Evolutionary conservation across 768 basidiomycete species (phyloP), one percentile per base, ranked within the genome.

Genomic region (Psilocybe azurescens): DNA sequence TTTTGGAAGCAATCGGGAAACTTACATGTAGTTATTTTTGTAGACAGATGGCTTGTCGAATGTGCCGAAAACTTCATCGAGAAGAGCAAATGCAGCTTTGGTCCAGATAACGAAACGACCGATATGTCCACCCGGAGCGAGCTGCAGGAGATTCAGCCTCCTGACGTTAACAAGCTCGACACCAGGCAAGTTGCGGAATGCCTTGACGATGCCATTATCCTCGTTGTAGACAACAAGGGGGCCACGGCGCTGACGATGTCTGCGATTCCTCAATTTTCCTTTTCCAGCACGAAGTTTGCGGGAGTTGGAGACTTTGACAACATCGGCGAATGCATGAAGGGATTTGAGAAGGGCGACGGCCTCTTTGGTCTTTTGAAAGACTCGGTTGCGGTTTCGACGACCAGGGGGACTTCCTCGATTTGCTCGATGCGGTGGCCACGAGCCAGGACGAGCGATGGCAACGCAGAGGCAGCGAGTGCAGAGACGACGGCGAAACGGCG

Each of bases 81-180:
- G 92, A 66, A 93, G 87, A 56, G 80, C 84, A 76, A 99, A 97
- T 29, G 97, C 97, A 71, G 85, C 85, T 81, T 97, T 92, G 64
- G 97, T 99, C 97, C 97, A 99, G 85, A 99, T 97, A 76, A 98
- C 84, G 83, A 99, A 99, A 65, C 97, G 94, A 64, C 97, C 97
- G 63, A 99, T 89, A 75, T 99, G 97, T 67, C 97, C 97, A 88
- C 97, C 97, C 53, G 97, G 97, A 14, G 97, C 97, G 76, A 99
- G 94, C 81, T 98, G 95, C 75, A 99, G 94, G 72, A 99, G 88
- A 83, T 99, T 99, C 71, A 99, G 83, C 55, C 93, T 81, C 77
- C 89, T 86, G 69, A 99, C 97, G 76, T 93, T 96, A 80, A 93
- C 94, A 56, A 97, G 82, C 82, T 99, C 97, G 69, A 99, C 96